Base-by-base conservation (phyloP, 441 rosid species). In the Adansonia madagascariensis region DNA sequence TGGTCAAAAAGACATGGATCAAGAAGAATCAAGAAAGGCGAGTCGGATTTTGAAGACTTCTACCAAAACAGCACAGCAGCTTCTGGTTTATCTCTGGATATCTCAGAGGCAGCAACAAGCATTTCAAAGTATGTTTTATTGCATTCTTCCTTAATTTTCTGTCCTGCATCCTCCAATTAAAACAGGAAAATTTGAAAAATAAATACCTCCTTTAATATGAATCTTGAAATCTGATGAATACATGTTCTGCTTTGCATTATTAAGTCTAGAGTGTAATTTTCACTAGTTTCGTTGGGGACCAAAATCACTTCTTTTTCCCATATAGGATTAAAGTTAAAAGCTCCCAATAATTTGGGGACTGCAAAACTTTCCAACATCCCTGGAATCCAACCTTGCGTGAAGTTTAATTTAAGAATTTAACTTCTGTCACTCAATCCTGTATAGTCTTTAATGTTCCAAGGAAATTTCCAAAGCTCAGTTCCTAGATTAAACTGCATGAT, bases 31-130 rank as follows among this genome's bases (percentile, higher is more conserved):
- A 88, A 84, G 83, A 88, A 84, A 73, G 78, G 81, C 9, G 67
- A 77, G 77, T 89, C 84, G 8, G 88, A 82, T 62, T 70, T 80
- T 31, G 88, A 86, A 71, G 89, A 85, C 35, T 82, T 78, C 5
- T 53, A 68, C 35, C 53, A 76, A 56, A 79, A 67, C 15, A 74
- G 77, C 8, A 69, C 75, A 50, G 88, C 75, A 44, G 76, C 85
- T 75, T 81, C 77, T 43, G 82, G 82, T 27, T 85, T 89, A n/a
- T 85, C 89, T 73, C 84, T 89, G 91, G 93, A 88, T 77, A 71
- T 87, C 77, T 79, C 91, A 55, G 93, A 88, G 70, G 85, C 81
- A 24, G 85, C 89, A 39, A 81, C 88, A 79, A 81, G 81, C 75
- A 79, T 83, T 78, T 90, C 94, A 24, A 89, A 89, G 98, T 91